Base-by-base conservation (phyloP, 2,329 filamentous ascomycete genomes). In the Neofusicoccum umdonicola region DNA sequence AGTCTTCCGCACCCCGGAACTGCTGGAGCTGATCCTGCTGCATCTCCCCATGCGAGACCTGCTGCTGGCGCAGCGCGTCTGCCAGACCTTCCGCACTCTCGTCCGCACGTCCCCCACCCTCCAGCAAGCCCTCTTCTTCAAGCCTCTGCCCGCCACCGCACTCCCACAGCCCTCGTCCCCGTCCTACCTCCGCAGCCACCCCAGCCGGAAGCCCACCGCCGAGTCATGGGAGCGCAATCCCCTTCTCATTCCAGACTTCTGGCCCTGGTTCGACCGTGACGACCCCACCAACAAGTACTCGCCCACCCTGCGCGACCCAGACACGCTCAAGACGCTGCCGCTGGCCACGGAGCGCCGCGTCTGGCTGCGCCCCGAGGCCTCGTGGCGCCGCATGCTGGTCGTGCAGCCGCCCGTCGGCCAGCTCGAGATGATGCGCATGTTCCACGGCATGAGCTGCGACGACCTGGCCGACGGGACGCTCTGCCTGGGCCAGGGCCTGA, bases 341-440 rank as follows among this genome's bases (percentile, higher is more conserved):
- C 54, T 35, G 22, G 22, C 54, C 7, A 13, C 12, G 9, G n/a
- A 13, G 2, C 44, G 57, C 45, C 22, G 11, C 34, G 44, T 27
- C 3, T 39, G 39, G 4, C 44, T 61, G 11, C n/a, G 27, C 4
- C n/a, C 44, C 17, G 62, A 64, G 6, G 50, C 51, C 11, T 64
- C 62, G 3, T 64, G 62, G 62, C 50, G 42, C n/a, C 50, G 41
- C 8, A 64, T 64, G 62, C 15, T 57, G 7, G n/a, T 64, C n/a
- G 44, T 39, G 8, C 62, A 64, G 42, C 62, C 62, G 11, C 41
- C 62, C 9, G 42, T 45, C 12, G 34, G 39, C 22, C n/a, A 31
- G 11, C 48, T 64, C n/a, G 34, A 57, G 4, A 4, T 64, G 22
- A n/a, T 44, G 35, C 39, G 27, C 15, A 19, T 42, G 22, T 22